Base-by-base conservation (phyloP, 306 rosid species). In the Malus orientalis region DNA sequence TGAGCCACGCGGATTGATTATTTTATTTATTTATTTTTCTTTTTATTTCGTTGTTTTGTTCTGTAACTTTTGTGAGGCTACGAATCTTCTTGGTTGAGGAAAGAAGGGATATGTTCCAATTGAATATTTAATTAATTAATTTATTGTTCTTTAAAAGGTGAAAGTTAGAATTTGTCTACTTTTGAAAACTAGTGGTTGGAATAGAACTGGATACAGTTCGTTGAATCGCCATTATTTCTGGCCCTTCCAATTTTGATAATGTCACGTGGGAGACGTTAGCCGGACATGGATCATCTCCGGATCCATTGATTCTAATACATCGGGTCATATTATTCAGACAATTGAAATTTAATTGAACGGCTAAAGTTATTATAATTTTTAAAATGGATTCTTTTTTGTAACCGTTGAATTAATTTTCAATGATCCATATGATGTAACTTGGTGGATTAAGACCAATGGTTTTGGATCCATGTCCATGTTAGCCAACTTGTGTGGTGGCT, bases 1-100 rank as follows among this genome's bases (percentile, higher is more conserved):
- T 89, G 89, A 79, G 29, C 61, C 45, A 3, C 15, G 54, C 20
- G 36, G 15, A 7, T 8, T 73, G 67, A 73, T 33, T 6, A 1
- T 72, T 54, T 53, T 4, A 5, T 19, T 19, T 30, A 2, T 54
- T 30, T 19, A 11, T 11, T 1, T 20, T 6, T 1, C 36, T 27
- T 2, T 22, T 55, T 55, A 55, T 55, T 55, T 55, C 20, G 19
- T 42, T 15, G 57, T 13, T 13, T 0, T 51, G 1, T 49, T 49
- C 18, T 49, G 55, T 49, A 11, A 1, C 61, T 16, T 55, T 55
- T 55, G 25, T 18, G 8, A 15, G 42, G 22, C 16, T 4, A 42
- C 12, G 45, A 42, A 42, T 38, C 1, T 47, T 25, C 47, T 11
- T 32, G 66, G 63, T 3, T 1, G 27, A 22, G 22, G 63, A 58